These are phyloP conservation scores for Zasmidium angulare DNA, from an alignment of 2,329 filamentous ascomycete species.

Conservation along the genomic window DNA sequence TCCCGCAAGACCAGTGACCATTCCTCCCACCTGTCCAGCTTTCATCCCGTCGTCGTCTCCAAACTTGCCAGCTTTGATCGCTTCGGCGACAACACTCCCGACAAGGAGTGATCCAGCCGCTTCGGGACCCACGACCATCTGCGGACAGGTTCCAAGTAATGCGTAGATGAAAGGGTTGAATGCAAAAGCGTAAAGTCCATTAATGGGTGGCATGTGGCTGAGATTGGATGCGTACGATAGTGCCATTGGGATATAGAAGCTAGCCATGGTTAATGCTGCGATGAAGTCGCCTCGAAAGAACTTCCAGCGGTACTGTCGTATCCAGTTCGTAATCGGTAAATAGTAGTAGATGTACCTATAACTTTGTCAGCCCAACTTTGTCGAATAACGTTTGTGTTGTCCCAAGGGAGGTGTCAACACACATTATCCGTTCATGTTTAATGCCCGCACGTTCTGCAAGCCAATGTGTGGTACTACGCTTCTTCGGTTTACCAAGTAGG, in stretches of 20 bases:
- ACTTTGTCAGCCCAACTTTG: too few relatives aligned
- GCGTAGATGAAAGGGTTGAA: slow-evolving; percentile 92
- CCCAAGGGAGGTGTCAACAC: slow-evolving; percentile 34
- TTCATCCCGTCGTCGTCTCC: slow-evolving; percentile 65
- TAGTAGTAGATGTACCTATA: slow-evolving; percentile 87
- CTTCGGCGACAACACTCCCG: slow-evolving; percentile 78
- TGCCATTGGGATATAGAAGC: slow-evolving; percentile 97
- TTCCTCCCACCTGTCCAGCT: slow-evolving; percentile 81
- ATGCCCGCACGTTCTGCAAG: slow-evolving; percentile 73
- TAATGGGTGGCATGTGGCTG: slow-evolving; percentile 87
- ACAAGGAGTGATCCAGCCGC: slow-evolving; percentile 89
- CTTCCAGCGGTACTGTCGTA: slow-evolving; percentile 77
- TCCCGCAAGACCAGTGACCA: slow-evolving; percentile 84
- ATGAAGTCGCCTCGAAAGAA: slow-evolving; percentile 85
- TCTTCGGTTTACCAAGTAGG: slow-evolving; percentile 51
- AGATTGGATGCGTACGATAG: slow-evolving; percentile 91
- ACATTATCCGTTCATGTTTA: slow-evolving; percentile 73
- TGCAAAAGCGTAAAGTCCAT: slow-evolving; percentile 90
- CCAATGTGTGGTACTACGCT: slow-evolving; percentile 70
- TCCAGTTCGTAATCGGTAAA: slow-evolving; percentile 86
- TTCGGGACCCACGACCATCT: slow-evolving; percentile 93
- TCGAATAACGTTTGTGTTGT: neutral
- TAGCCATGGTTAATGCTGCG: slow-evolving; percentile 92
- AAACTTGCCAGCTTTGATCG: slow-evolving; percentile 67
- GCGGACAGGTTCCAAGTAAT: slow-evolving; percentile 83